Conservation (phyloP, 2,329 filamentous ascomycete genomes). For the Aspergillus japonicus region DNA sequence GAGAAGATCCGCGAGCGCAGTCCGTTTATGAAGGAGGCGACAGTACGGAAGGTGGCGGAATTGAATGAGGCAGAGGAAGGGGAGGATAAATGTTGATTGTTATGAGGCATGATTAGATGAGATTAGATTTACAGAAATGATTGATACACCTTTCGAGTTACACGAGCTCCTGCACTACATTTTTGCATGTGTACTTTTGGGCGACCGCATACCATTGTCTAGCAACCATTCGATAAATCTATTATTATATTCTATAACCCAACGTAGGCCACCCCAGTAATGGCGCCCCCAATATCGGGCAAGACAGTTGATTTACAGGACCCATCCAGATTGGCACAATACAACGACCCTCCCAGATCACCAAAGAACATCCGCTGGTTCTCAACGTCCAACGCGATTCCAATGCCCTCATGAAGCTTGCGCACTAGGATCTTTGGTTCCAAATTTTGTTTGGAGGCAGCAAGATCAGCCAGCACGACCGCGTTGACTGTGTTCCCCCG, state of each 20-base stretch:
- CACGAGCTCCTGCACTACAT: too few species aligned
- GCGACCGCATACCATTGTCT: too few species aligned
- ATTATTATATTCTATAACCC: too few species aligned
- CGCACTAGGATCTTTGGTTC: conserved; percentile 12
- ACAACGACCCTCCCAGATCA: conserved; percentile 13
- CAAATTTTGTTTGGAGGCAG: background rate
- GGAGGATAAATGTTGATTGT: background rate
- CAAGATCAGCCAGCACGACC: conserved; percentile 12
- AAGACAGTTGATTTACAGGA: conserved; percentile 11
- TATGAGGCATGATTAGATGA: background rate
- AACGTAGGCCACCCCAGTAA: too few species aligned
- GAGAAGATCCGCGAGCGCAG: conserved; percentile 4
- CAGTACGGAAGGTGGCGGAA: conserved; percentile 5
- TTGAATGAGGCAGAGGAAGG: background rate
- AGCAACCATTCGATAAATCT: too few species aligned
- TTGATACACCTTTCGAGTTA: too few species aligned
- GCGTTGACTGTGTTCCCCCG: conserved; percentile 55
- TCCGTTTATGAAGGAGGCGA: conserved; percentile 9
- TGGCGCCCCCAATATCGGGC: conserved; percentile 5
- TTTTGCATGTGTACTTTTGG: too few species aligned
- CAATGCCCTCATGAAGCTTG: conserved; percentile 16
- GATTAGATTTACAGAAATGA: background rate
- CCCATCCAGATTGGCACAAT: conserved; percentile 12
- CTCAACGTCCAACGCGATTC: conserved; percentile 8
- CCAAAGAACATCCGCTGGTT: conserved; percentile 11